These are phyloP conservation scores for Saccharum hybrid DNA, from an alignment of 202 grass and related monocot genomes.

Conservation along the genomic window DNA sequence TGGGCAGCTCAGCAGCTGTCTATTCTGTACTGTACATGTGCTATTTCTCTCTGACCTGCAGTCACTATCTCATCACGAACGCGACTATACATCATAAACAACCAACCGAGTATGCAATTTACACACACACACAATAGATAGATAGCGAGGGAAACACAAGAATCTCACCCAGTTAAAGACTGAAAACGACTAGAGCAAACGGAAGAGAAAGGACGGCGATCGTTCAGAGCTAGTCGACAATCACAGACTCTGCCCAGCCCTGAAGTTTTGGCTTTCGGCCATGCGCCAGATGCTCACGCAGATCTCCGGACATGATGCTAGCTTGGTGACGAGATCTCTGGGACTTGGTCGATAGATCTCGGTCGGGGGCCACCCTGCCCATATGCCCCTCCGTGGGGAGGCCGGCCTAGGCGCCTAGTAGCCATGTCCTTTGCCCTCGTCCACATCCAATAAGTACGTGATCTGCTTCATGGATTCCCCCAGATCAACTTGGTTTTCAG, in stretches of 20 bases:
- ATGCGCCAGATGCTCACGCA: slow-evolving; percentile 32
- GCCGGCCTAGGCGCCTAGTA: slow-evolving; percentile 17
- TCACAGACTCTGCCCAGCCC: slow-evolving; percentile 28
- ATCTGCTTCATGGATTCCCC: slow-evolving; percentile 50
- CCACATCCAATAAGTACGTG: slow-evolving; percentile 35
- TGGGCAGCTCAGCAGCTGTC: not conserved
- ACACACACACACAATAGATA: slow-evolving; percentile 22
- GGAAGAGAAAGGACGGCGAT: slow-evolving; percentile 17
- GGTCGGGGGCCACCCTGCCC: slow-evolving; percentile 22
- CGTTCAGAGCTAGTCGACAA: slow-evolving; percentile 27
- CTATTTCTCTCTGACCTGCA: not conserved
- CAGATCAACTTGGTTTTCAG: slow-evolving; percentile 44
- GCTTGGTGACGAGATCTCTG: slow-evolving; percentile 38
- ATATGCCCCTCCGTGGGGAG: slow-evolving; percentile 24
- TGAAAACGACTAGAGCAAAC: slow-evolving; percentile 50
- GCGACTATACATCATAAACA: slow-evolving; percentile 8
- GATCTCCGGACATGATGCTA: slow-evolving; percentile 54
- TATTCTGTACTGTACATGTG: not conserved
- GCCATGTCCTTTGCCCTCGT: slow-evolving; percentile 40
- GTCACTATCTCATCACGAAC: not conserved
- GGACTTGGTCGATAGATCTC: slow-evolving; percentile 24
- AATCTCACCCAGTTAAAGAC: slow-evolving; percentile 34
- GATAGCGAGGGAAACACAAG: slow-evolving; percentile 35
- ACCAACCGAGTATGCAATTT: not conserved
- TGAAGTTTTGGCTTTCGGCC: slow-evolving; percentile 53